Percentiles rank a stretch among this genome's conserved stretches.
Conservation (phyloP, 169 alveolate species). For the Plasmodium vivax region DNA sequence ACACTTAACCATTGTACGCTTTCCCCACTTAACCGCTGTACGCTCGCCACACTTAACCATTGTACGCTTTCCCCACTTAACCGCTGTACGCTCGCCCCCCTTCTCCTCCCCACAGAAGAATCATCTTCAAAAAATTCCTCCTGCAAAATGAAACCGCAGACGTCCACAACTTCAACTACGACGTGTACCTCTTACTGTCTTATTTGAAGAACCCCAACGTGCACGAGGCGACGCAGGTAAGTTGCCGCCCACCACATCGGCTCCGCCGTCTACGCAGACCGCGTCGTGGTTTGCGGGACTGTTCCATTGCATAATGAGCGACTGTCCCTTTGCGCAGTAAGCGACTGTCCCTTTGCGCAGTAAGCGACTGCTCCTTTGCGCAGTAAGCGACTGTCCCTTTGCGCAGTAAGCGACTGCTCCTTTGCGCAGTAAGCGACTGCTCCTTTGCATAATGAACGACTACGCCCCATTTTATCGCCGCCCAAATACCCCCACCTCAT, state of each 20-base stretch:
- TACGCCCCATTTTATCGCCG: neutral
- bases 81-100: neutral
- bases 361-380: too few species aligned
- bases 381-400: too few species aligned
- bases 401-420: too few species aligned
- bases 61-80: neutral
- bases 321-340: too few species aligned
- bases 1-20: neutral
- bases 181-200: constrained; percentile 53
- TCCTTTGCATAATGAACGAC: too few species aligned
- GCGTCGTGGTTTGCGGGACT: neutral
- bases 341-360: too few species aligned
- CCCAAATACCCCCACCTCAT: neutral
- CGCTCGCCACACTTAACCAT: neutral
- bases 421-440: too few species aligned
- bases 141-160: constrained; percentile 32
- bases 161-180: constrained; percentile 34
- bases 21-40: too few species aligned
- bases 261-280: neutral
- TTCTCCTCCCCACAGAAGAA: constrained; percentile 12
- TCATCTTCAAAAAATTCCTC: constrained; percentile 58
- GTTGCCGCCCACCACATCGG: neutral
- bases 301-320: neutral
- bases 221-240: constrained; percentile 56
- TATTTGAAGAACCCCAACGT: constrained; percentile 54